These are phyloP conservation scores for Elasticomyces elasticus DNA, from an alignment of 495 filamentous ascomycete genomes.

Conservation along the genomic window DNA sequence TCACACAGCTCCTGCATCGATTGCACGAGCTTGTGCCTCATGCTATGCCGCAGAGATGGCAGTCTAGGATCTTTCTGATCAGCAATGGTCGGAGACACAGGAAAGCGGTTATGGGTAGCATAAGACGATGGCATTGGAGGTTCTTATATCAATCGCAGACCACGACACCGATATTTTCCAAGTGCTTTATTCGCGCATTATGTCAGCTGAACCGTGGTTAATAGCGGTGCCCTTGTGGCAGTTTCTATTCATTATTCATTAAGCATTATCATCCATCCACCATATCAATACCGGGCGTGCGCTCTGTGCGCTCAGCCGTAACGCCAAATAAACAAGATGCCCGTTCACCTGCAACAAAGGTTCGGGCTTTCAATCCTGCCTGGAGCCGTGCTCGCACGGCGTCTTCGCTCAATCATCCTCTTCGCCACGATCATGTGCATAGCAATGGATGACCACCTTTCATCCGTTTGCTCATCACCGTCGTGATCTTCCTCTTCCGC, in stretches of 20 bases:
- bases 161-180: too few species aligned
- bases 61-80: too few species aligned
- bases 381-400: conserved; percentile 16
- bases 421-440: not conserved
- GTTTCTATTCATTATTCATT: conserved; percentile 21
- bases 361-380: conserved; percentile 13
- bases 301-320: not conserved
- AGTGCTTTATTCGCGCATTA: too few species aligned
- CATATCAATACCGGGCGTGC: not conserved
- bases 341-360: not conserved
- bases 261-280: conserved; percentile 11
- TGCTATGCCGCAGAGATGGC: too few species aligned
- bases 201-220: too few species aligned
- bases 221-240: too few species aligned
- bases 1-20: too few species aligned
- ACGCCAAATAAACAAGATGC: not conserved
- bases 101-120: too few species aligned
- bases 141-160: too few species aligned
- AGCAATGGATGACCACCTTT: not conserved
- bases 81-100: too few species aligned
- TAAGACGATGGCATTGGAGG: too few species aligned
- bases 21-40: too few species aligned
- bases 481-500: not conserved
- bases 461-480: not conserved
- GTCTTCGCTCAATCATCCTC: conserved; percentile 8